Base-by-base conservation (phyloP, 306 rosid genomes). In the Pyrus betulifolia region DNA sequence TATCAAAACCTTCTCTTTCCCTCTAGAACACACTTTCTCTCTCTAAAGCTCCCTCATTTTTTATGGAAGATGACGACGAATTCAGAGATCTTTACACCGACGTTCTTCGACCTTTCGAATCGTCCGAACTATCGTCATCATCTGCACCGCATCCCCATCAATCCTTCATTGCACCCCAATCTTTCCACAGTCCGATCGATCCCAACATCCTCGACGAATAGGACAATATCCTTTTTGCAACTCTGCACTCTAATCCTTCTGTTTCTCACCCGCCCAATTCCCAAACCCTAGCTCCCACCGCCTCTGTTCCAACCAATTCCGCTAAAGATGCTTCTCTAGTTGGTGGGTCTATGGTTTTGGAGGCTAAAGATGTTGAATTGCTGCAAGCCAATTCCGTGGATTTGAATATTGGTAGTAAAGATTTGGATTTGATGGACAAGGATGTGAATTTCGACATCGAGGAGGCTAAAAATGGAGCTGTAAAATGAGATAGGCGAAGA, bases 51-150 rank as follows among this genome's bases (percentile, higher is more conserved):
- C 3, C 30, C 30, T 28, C 3, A 28, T 28, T 28, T 28, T n/a
- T 3, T 19, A 95, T 96, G 99, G 99, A 96, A 78, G 99, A 96
- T 70, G 99, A 96, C 60, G 99, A 96, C 14, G 99, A 96, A 89
- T 96, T 96, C 81, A 98, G 97, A 84, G 99, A 96, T 91, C 92
- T 96, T 40, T 96, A 91, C 87, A 92, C 93, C 0, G 99, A 92
- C 35, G 96, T 96, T 54, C 96, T 92, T 67, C 87, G 21, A 5
- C 96, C 99, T 49, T 92, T 92, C 33, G 76, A 88, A 78, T 71
- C 80, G 14, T 52, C 89, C 6, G 79, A 88, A 6, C 77, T 88
- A 4, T 78, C 90, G 35, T 80, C 88, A 4, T 79, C 93, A 54
- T 71, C 86, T 58, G 77, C 81, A 25, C 69, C 85, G 12, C 89